Evolutionary conservation across 2,329 filamentous ascomycete species (phyloP).

Genomic region (Botryosphaeria dothidea): DNA sequence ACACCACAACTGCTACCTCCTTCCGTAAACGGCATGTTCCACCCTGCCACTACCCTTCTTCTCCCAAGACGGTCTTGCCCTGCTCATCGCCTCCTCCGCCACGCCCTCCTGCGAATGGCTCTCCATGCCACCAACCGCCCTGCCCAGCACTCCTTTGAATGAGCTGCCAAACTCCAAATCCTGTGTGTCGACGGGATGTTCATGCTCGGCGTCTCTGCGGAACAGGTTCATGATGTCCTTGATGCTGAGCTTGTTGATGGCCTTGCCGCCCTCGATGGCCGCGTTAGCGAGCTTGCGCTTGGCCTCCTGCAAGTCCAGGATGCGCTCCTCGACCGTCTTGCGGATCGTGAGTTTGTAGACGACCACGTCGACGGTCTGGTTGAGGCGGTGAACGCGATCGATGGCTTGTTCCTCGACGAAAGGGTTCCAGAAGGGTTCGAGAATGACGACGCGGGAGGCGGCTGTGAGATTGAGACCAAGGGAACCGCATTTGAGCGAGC

Average conservation of each 20-base stretch:
- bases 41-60: slow-evolving; percentile 31
- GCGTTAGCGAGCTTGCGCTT: slow-evolving; percentile 90
- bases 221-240: slow-evolving; percentile 93
- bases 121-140: slow-evolving; percentile 21
- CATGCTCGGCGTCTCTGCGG: slow-evolving; percentile 64
- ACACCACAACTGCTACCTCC: slow-evolving; percentile 39
- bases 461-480: slow-evolving; percentile 93
- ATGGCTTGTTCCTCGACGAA: slow-evolving; percentile 99
- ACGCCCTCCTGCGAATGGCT: slow-evolving; percentile 24
- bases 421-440: slow-evolving; percentile 99
- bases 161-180: background rate
- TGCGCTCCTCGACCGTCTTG: slow-evolving; percentile 87
- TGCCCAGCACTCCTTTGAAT: slow-evolving; percentile 13
- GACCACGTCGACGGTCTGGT: slow-evolving; percentile 90
- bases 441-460: slow-evolving; percentile 86
- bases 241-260: slow-evolving; percentile 82
- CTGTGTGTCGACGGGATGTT: slow-evolving; percentile 23
- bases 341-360: slow-evolving; percentile 92
- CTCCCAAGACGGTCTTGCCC: slow-evolving; percentile 31
- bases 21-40: slow-evolving; percentile 45
- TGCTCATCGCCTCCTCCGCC: slow-evolving; percentile 21
- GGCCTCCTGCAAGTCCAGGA: slow-evolving; percentile 90
- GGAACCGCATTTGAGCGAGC: slow-evolving; percentile 90
- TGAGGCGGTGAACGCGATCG: slow-evolving; percentile 96
- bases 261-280: slow-evolving; percentile 81